Base-by-base conservation (phyloP, 768 basidiomycete genomes). In the Kwoniella heveanensis region DNA sequence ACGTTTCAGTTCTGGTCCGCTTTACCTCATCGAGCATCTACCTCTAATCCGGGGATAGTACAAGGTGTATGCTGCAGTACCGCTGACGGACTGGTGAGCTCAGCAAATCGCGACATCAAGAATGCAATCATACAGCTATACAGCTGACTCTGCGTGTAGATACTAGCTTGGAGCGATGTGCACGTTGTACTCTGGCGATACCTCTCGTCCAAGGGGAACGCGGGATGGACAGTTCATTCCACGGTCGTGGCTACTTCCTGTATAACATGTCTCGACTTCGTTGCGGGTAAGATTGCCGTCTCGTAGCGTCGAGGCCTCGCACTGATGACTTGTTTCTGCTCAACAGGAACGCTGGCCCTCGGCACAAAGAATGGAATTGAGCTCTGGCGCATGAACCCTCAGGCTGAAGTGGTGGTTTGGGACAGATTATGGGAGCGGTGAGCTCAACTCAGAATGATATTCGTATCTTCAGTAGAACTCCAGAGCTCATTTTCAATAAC, bases 391-490 rank as follows among this genome's bases (percentile, higher is more conserved):
- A 68, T 56, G 48, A 64, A 75, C 50, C 57, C 63, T 5, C 29
- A 65, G 25, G 67, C 70, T 1, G 71, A 60, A 5, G 62, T 78
- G 8, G 68, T 68, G 4, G 71, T 78, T 13, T 78, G 77, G 77
- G 72, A 78, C 49, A 66, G 72, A 47, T 19, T 72, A 2, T 78
- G 72, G 72, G 65, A 67, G 48, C 60, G 68, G 76, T 77, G 25
- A 60, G 73, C 58, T 17, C 12, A 3, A n/a, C n/a, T n/a, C n/a
- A n/a, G n/a, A n/a, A n/a, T n/a, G n/a, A n/a, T n/a, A n/a, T n/a
- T n/a, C n/a, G n/a, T n/a, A n/a, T n/a, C n/a, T n/a, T n/a, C n/a
- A n/a, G n/a, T n/a, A n/a, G n/a, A n/a, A n/a, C n/a, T n/a, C n/a
- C n/a, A n/a, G n/a, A 50, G 24, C 49, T 21, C 10, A 17, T 12